phyloP scores from a whole-genome alignment of 805 yeast species.

The Metschnikowia shivogae region DNA sequence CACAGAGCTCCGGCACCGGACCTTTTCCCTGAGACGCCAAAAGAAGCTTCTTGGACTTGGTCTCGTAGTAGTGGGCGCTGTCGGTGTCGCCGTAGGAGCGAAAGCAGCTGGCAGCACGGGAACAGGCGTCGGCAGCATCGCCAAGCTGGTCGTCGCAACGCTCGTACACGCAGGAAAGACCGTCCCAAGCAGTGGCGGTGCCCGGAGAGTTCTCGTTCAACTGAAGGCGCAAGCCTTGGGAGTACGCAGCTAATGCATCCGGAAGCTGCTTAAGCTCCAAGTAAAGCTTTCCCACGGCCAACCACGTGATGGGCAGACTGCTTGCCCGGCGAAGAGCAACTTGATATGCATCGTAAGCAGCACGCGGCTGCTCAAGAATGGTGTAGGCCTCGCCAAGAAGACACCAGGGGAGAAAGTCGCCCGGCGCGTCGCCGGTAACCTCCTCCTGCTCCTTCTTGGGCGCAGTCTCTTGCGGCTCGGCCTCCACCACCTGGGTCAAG shows the following conservation, averaged over 20 bases:
- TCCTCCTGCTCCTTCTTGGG: constrained; percentile 14
- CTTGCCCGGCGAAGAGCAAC: constrained; percentile 51
- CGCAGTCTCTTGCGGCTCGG: constrained; percentile 16
- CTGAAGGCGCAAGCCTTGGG: constrained; percentile 56
- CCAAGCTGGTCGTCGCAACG: constrained; percentile 56
- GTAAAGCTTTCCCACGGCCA: constrained; percentile 60
- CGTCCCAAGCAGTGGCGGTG: constrained; percentile 63
- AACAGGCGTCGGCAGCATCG: constrained; percentile 60
- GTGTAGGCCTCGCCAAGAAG: constrained; percentile 52
- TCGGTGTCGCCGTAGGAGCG: constrained; percentile 43
- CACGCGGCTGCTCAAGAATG: constrained; percentile 41
- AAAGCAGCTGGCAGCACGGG: constrained; percentile 48
- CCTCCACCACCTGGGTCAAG: constrained; percentile 16
- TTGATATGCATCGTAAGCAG: constrained; percentile 54
- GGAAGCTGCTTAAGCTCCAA: constrained; percentile 55
- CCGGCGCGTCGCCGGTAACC: constrained; percentile 20
- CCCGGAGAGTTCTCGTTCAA: constrained; percentile 44
- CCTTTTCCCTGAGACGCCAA: constrained; percentile 41
- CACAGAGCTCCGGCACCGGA: constrained; percentile 42
- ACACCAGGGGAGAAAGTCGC: constrained; percentile 58
- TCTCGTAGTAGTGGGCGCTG: constrained; percentile 39
- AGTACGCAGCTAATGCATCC: constrained; percentile 64
- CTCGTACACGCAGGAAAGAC: constrained; percentile 58
- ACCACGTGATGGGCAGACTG: constrained; percentile 58
- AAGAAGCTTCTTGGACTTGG: constrained; percentile 40